phyloP scores from a whole-genome alignment of 1,284 basidiomycete genomes.

The Chondrostereum purpureum region DNA sequence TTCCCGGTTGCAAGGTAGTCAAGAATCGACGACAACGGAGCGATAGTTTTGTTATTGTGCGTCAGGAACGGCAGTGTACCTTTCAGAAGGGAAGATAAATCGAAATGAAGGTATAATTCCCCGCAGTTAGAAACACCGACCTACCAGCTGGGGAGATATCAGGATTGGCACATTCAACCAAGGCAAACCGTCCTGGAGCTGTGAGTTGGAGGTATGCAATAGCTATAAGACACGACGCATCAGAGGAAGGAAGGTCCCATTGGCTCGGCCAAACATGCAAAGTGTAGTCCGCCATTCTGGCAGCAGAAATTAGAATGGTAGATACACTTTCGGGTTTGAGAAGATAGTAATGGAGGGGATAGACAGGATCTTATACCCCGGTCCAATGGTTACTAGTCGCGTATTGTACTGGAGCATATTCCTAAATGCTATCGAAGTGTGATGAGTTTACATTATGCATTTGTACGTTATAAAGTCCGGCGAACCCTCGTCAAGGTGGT shows the following conservation, averaged over 20 bases:
- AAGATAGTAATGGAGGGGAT: no score
- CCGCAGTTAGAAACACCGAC: slow-evolving; percentile 23
- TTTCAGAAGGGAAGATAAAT: slow-evolving; percentile 20
- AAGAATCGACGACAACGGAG: slow-evolving; percentile 54
- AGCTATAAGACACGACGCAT: slow-evolving; percentile 58
- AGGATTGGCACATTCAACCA: slow-evolving; percentile 48
- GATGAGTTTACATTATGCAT: no score
- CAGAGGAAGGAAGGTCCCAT: slow-evolving; percentile 59
- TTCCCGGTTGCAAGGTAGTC: slow-evolving; percentile 43
- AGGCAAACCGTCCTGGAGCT: slow-evolving; percentile 54
- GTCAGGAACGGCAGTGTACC: slow-evolving; percentile 67
- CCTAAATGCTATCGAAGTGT: no score
- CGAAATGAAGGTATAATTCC: neutral
- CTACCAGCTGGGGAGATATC: slow-evolving; percentile 73
- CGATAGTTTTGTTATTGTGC: slow-evolving; percentile 44
- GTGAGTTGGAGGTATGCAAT: slow-evolving; percentile 60
- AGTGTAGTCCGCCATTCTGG: slow-evolving; percentile 8
- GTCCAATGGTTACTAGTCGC: no score
- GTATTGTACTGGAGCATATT: no score
- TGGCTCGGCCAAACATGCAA: slow-evolving; percentile 65
- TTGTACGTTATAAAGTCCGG: no score
- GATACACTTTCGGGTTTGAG: no score
- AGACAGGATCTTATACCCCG: no score
- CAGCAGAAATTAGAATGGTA: no score
- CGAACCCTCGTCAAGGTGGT: slow-evolving; percentile 17